Base-by-base conservation (phyloP, 108 stramenopile species). In the Fistulifera pelliculosa region DNA sequence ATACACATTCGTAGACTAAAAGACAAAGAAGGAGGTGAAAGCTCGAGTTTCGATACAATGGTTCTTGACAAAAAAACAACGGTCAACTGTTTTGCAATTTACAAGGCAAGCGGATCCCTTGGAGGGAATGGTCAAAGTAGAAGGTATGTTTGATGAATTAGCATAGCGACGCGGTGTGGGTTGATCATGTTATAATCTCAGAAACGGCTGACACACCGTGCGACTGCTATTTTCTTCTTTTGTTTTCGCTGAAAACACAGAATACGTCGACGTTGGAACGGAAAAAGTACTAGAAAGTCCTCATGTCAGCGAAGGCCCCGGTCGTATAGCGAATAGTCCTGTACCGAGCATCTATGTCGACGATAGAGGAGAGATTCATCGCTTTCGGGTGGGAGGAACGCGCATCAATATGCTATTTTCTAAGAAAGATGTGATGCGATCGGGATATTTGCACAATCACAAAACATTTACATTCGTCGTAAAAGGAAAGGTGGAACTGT, bases 341-440 rank as follows among this genome's bases (percentile, higher is more conserved):
- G 67, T 74, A 25, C 73, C 73, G 4, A 60, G 57, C 24, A 49
- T 74, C 15, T 74, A 62, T 42, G 61, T 58, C 15, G 80, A 81
- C 45, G 73, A 68, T 28, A 57, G 80, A 28, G 80, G 80, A 13
- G 67, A 70, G 38, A 81, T 77, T 52, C 71, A 76, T 61, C 70
- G 74, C 10, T 38, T 75, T 11, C 50, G 55, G 15, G 69, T 74
- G 3, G 66, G 70, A 40, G 41, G 53, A 23, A 38, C 63, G 39
- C 66, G 80, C 17, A 75, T 81, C 44, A 81, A 81, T 43, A 49
- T 81, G 15, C 52, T 75, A 14, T 60, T 52, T 55, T 64, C 66
- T 27, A 77, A 69, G 47, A 40, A 41, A 31, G 61, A 59, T 27
- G 76, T 55, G 31, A 62, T 81, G 63, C 27, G 80, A 56, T 71